Percentiles rank a stretch among this genome's conserved stretches.
These are phyloP conservation scores for Aspergillus sojae DNA, from an alignment of 2,329 filamentous ascomycete genomes.

Conservation along the genomic window DNA sequence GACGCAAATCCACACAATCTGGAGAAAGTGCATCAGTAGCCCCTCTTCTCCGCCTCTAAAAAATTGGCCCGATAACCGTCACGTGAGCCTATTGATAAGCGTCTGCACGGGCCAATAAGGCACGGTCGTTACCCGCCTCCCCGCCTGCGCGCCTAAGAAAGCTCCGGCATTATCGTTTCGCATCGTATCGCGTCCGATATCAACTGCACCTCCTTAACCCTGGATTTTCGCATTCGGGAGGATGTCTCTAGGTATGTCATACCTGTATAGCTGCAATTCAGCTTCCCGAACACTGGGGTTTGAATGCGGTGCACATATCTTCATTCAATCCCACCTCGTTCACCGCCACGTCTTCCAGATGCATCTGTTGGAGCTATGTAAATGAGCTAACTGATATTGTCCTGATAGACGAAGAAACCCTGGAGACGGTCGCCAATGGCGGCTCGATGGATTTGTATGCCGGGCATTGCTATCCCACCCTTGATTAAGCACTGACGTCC, in stretches of 20 bases:
- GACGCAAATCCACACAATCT: constrained; percentile 1
- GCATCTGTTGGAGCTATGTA: not conserved
- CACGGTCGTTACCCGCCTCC: not conserved
- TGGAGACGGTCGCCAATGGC: constrained; percentile 60
- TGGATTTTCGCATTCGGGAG: not conserved
- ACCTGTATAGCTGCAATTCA: not conserved
- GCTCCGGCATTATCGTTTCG: not conserved
- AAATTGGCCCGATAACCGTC: constrained; percentile 24
- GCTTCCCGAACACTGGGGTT: not conserved
- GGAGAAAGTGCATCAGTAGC: constrained; percentile 11
- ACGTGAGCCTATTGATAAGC: constrained; percentile 27
- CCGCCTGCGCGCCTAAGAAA: not conserved
- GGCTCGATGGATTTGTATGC: constrained; percentile 62
- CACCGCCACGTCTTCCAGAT: not conserved
- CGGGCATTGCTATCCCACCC: too few species aligned
- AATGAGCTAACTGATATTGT: constrained; percentile 1
- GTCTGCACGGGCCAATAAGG: constrained; percentile 18
- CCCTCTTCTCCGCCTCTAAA: constrained; percentile 21
- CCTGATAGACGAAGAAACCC: constrained; percentile 52
- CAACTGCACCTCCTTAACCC: not conserved
- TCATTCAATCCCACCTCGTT: not conserved
- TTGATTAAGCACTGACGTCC: constrained; percentile 31
- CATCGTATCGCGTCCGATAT: constrained; percentile 1
- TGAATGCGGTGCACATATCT: not conserved
- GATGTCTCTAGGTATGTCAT: constrained; percentile 34